Percentiles rank a stretch among this genome's conserved stretches.
Conservation (phyloP, 495 filamentous ascomycete genomes). For the Pyronema domesticum region DNA sequence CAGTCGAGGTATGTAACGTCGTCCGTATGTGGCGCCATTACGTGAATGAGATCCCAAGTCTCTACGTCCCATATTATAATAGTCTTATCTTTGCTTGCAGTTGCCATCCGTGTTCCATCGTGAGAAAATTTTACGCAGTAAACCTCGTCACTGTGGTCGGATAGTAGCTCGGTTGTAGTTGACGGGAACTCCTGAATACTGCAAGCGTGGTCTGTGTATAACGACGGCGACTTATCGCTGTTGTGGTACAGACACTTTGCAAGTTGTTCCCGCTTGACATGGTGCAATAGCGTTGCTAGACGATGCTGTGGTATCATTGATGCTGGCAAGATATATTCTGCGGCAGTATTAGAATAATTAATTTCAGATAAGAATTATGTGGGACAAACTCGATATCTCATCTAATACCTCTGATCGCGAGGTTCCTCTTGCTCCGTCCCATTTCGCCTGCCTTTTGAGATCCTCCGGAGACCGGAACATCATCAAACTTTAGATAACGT, state of each 20-base stretch:
- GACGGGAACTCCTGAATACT: slow-evolving; percentile 63
- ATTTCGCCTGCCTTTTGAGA: slow-evolving; percentile 60
- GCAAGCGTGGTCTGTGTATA: slow-evolving; percentile 80
- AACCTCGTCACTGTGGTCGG: slow-evolving; percentile 63
- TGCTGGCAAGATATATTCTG: slow-evolving; percentile 84
- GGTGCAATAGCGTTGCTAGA: slow-evolving; percentile 62
- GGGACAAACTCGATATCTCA: slow-evolving; percentile 54
- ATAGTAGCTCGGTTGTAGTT: slow-evolving; percentile 45
- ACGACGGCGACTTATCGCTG: slow-evolving; percentile 53
- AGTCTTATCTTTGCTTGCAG: slow-evolving; percentile 52
- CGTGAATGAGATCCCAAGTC: slow-evolving; percentile 36
- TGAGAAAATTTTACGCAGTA: slow-evolving; percentile 85
- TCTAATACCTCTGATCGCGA: slow-evolving; percentile 63
- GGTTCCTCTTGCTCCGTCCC: slow-evolving; percentile 66
- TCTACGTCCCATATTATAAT: slow-evolving; percentile 71
- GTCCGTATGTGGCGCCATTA: slow-evolving; percentile 42
- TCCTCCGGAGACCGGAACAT: slow-evolving; percentile 73
- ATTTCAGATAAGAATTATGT: not conserved
- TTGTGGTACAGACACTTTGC: slow-evolving; percentile 79
- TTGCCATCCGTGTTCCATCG: slow-evolving; percentile 68
- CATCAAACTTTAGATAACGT: slow-evolving; percentile 40
- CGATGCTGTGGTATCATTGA: slow-evolving; percentile 95
- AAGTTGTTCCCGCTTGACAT: slow-evolving; percentile 69
- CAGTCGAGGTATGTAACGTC: slow-evolving; percentile 64
- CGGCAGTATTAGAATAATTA: slow-evolving; percentile 9